phyloP scores from a whole-genome alignment of 306 rosid species.

The Pterocarpus macrocarpus region DNA sequence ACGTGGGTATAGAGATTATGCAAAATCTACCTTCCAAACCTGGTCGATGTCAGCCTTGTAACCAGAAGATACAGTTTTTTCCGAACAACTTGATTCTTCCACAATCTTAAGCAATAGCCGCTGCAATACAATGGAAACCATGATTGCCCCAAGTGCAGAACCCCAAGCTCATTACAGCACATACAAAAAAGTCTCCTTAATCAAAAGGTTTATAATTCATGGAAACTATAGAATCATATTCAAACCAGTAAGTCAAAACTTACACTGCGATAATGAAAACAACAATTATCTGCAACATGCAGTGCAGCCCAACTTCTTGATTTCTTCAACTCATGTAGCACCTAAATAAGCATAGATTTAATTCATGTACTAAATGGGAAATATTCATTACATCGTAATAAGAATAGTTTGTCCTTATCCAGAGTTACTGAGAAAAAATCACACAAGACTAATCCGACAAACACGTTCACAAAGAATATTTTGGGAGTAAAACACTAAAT shows the following conservation, averaged over 20 bases:
- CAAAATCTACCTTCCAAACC: slow-evolving; percentile 69
- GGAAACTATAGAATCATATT: slow-evolving; percentile 36
- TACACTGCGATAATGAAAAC: slow-evolving; percentile 90
- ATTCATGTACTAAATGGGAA: slow-evolving; percentile 37
- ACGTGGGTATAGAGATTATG: neutral
- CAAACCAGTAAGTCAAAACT: slow-evolving; percentile 52
- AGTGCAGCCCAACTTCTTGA: slow-evolving; percentile 80
- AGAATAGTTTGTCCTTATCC: neutral
- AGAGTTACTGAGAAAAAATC: slow-evolving; percentile 9
- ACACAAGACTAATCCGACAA: neutral
- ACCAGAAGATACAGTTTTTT: slow-evolving; percentile 48
- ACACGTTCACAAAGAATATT: slow-evolving; percentile 3
- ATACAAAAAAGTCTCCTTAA: neutral
- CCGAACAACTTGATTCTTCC: slow-evolving; percentile 48
- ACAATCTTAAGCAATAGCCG: slow-evolving; percentile 64
- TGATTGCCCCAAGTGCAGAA: slow-evolving; percentile 15
- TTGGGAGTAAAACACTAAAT: slow-evolving; percentile 3
- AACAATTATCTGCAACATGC: slow-evolving; percentile 84
- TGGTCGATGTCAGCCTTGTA: slow-evolving; percentile 41
- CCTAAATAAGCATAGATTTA: slow-evolving; percentile 58
- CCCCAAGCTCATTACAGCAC: slow-evolving; percentile 33
- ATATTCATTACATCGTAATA: neutral
- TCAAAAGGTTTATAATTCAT: slow-evolving; percentile 13
- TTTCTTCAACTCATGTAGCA: slow-evolving; percentile 66
- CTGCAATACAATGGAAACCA: slow-evolving; percentile 60